Evolutionary conservation across 1,284 basidiomycete genomes (phyloP).

Genomic region (Cryptococcus depauperatus): DNA sequence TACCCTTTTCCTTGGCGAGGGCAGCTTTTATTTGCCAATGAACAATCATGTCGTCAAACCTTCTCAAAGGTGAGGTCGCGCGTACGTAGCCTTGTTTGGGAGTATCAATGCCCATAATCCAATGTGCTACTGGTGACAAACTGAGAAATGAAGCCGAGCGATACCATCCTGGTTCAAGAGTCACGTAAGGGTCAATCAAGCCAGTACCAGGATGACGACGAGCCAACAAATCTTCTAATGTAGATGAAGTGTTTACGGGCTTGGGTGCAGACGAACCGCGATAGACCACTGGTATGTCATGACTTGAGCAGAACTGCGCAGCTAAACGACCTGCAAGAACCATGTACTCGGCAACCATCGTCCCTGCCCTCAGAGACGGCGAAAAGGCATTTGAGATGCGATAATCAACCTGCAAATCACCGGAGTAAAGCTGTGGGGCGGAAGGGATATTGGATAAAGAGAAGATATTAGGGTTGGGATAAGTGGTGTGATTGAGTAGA

Average conservation of each 20-base stretch:
- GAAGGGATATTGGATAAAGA: slow-evolving; percentile 13
- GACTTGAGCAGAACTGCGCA: slow-evolving; percentile 62
- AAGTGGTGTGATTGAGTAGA: slow-evolving; percentile 10
- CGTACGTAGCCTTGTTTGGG: slow-evolving; percentile 61
- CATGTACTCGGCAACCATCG: slow-evolving; percentile 75
- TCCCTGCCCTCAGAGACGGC: neutral
- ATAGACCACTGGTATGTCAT: slow-evolving; percentile 59
- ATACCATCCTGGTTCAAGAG: slow-evolving; percentile 7
- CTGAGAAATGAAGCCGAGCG: slow-evolving; percentile 7
- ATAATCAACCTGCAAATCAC: slow-evolving; percentile 56
- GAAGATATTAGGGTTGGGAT: slow-evolving; percentile 16
- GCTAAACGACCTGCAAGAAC: slow-evolving; percentile 70
- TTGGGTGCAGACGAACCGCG: slow-evolving; percentile 50
- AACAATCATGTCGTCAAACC: slow-evolving; percentile 71
- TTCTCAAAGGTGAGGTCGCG: slow-evolving; percentile 80
- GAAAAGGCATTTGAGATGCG: slow-evolving; percentile 32
- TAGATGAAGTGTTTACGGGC: slow-evolving; percentile 4
- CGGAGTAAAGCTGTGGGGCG: slow-evolving; percentile 48
- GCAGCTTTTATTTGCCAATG: slow-evolving; percentile 93
- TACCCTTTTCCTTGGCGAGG: slow-evolving; percentile 43
- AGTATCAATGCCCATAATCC: slow-evolving; percentile 58
- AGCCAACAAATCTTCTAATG: slow-evolving; percentile 31
- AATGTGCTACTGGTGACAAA: slow-evolving; percentile 49
- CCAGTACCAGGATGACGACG: slow-evolving; percentile 37
- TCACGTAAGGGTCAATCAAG: slow-evolving; percentile 15